These are phyloP conservation scores for Dissophora globulifera DNA, from an alignment of 192 early-diverging fungal species.

Conservation along the genomic window DNA sequence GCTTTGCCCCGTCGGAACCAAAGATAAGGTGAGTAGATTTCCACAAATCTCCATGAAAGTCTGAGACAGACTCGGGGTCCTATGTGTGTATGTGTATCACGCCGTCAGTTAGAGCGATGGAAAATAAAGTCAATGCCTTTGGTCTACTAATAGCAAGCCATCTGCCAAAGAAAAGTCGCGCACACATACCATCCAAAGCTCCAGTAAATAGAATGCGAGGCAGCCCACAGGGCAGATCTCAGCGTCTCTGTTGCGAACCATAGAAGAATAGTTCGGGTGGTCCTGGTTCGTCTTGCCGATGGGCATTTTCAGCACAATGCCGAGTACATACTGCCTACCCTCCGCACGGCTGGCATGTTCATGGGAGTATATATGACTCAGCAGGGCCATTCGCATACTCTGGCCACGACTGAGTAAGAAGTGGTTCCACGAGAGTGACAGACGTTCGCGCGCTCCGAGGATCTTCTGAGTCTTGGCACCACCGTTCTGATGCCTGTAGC, in stretches of 20 bases:
- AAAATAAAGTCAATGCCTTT: no score
- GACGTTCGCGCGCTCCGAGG: neutral
- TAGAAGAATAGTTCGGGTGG: neutral
- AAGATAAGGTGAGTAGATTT: slow-evolving; percentile 1
- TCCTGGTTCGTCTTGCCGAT: slow-evolving; percentile 3
- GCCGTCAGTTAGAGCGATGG: no score
- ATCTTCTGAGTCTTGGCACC: neutral
- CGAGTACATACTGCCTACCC: neutral
- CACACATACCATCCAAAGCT: slow-evolving; percentile 9
- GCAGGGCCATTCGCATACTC: neutral
- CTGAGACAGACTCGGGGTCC: neutral
- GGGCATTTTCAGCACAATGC: neutral
- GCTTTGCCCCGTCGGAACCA: neutral
- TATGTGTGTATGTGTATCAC: no score
- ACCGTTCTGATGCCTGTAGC: slow-evolving; percentile 1
- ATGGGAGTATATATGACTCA: neutral
- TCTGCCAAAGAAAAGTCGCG: no score
- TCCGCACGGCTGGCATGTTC: neutral
- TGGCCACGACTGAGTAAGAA: slow-evolving; percentile 8
- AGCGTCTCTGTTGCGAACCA: slow-evolving; percentile 12
- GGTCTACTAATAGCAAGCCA: no score
- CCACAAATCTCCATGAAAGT: neutral
- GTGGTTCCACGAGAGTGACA: neutral
- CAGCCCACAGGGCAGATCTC: slow-evolving; percentile 19
- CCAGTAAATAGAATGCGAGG: slow-evolving; percentile 16